phyloP scores from a whole-genome alignment of 768 basidiomycete species.

The Pisolithus marmoratus region DNA sequence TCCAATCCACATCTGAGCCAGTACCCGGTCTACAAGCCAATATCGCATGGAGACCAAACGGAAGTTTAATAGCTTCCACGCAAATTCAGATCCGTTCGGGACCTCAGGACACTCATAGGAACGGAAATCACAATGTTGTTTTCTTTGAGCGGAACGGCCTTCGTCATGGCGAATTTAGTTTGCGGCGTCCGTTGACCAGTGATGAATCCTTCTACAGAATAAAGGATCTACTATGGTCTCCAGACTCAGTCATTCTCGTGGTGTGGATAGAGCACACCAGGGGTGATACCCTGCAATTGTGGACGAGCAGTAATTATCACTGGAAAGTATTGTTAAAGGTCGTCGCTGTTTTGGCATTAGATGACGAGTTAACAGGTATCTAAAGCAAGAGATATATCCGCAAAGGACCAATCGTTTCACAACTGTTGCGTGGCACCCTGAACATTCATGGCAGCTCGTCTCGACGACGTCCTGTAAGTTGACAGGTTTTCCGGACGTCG shows the following conservation, averaged over 20 bases:
- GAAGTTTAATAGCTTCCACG: slow-evolving; percentile 75
- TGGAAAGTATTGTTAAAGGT: slow-evolving; percentile 45
- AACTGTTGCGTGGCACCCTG: slow-evolving; percentile 83
- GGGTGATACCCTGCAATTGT: slow-evolving; percentile 84
- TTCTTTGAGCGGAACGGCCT: slow-evolving; percentile 97
- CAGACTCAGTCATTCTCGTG: slow-evolving; percentile 79
- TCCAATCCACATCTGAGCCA: slow-evolving; percentile 83
- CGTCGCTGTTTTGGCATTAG: not conserved
- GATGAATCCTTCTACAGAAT: slow-evolving; percentile 65
- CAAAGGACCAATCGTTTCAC: slow-evolving; percentile 55
- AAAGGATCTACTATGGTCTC: slow-evolving; percentile 77
- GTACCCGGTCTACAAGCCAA: slow-evolving; percentile 78
- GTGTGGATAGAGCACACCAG: slow-evolving; percentile 74
- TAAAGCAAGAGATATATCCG: slow-evolving; percentile 81
- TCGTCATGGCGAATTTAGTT: slow-evolving; percentile 80
- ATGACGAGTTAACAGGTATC: slow-evolving; percentile 52
- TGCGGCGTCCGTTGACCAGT: slow-evolving; percentile 36
- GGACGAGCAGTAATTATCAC: slow-evolving; percentile 93
- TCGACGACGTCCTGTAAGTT: slow-evolving; percentile 61
- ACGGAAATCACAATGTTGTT: slow-evolving; percentile 75
- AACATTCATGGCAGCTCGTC: slow-evolving; percentile 58
- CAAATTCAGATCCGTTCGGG: slow-evolving; percentile 74
- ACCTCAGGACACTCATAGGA: slow-evolving; percentile 60
- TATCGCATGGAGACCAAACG: slow-evolving; percentile 82
- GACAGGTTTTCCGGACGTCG: not conserved